A percentile compares a stretch with the other conserved stretches of the same genome.
phyloP scores from a whole-genome alignment of 2,329 filamentous ascomycete species.

The Trichophyton schoenleinii region DNA sequence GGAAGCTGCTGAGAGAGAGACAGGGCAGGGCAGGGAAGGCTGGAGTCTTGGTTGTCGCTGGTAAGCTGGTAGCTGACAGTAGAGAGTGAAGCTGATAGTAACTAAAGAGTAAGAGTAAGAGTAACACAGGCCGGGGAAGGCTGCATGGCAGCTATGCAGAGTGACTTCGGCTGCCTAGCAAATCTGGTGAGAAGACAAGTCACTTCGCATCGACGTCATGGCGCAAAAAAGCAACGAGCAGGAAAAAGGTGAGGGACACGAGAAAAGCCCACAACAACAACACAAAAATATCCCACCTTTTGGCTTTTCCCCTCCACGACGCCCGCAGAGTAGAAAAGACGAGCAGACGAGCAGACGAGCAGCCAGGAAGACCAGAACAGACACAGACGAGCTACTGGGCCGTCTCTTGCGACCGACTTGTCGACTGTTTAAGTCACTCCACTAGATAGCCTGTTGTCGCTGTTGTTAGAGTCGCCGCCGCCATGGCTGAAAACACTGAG shows the following conservation, averaged over 20 bases:
- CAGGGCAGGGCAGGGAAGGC: too few relatives aligned
- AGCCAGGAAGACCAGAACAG: too few relatives aligned
- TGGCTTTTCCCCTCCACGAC: too few relatives aligned
- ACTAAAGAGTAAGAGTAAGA: too few relatives aligned
- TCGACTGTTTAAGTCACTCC: too few relatives aligned
- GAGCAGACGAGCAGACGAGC: too few relatives aligned
- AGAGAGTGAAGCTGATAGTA: too few relatives aligned
- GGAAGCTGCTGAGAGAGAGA: neutral
- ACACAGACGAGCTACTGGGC: neutral
- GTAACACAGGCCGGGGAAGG: too few relatives aligned
- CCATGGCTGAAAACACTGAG: slow-evolving; percentile 14
- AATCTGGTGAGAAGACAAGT: neutral
- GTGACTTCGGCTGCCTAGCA: neutral
- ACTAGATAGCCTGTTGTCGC: neutral
- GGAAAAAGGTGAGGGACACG: too few relatives aligned
- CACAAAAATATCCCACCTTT: neutral
- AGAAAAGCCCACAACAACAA: neutral
- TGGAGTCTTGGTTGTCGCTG: too few relatives aligned
- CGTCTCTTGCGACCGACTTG: neutral
- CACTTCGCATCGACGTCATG: neutral
- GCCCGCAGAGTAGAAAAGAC: too few relatives aligned
- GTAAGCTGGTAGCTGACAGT: too few relatives aligned
- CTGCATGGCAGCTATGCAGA: neutral
- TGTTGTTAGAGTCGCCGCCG: neutral
- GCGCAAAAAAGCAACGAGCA: neutral